phyloP scores from a whole-genome alignment of 495 filamentous ascomycete species.

The Aspergillus sparsus region DNA sequence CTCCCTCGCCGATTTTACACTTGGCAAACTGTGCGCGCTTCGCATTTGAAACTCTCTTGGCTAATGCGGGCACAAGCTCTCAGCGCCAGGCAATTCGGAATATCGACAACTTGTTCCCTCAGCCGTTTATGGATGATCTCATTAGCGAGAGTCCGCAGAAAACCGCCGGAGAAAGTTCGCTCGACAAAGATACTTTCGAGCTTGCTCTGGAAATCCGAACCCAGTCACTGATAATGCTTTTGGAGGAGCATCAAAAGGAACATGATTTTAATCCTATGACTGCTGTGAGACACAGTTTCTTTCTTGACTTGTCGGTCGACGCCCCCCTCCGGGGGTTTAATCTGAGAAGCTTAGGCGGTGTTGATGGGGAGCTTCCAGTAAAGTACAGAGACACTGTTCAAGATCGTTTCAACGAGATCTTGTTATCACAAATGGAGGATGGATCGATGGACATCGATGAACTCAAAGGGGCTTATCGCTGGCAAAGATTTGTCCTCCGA shows the following conservation, averaged over 20 bases:
- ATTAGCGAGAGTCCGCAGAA: conserved; percentile 5
- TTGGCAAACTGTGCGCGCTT: conserved; percentile 45
- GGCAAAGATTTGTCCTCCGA: conserved; percentile 35
- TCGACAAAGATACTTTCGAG: conserved; percentile 34
- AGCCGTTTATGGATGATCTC: conserved; percentile 35
- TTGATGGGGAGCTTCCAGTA: conserved; percentile 37
- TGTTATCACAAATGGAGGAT: conserved; percentile 25
- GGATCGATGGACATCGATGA: conserved; percentile 27
- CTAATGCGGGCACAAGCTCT: conserved; percentile 19
- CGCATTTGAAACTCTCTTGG: conserved; percentile 35
- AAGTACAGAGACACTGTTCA: conserved; percentile 31
- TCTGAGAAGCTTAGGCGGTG: conserved; percentile 29
- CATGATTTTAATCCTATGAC: conserved; percentile 31
- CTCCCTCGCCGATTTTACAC: conserved; percentile 32
- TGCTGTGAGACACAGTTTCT: conserved; percentile 34
- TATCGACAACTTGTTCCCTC: conserved; percentile 37
- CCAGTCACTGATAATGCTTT: conserved; percentile 35
- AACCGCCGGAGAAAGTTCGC: conserved; percentile 29
- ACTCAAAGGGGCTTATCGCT: conserved; percentile 31
- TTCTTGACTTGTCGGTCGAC: conserved; percentile 24
- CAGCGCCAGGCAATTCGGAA: conserved; percentile 28
- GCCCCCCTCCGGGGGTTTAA: conserved; percentile 39
- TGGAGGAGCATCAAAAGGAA: conserved; percentile 33
- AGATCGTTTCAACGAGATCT: conserved; percentile 38
- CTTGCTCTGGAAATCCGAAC: conserved; percentile 46